Percentiles rank a stretch among this genome's conserved stretches.
Conservation (phyloP, 805 yeast species). For the Lachancea sp. region DNA sequence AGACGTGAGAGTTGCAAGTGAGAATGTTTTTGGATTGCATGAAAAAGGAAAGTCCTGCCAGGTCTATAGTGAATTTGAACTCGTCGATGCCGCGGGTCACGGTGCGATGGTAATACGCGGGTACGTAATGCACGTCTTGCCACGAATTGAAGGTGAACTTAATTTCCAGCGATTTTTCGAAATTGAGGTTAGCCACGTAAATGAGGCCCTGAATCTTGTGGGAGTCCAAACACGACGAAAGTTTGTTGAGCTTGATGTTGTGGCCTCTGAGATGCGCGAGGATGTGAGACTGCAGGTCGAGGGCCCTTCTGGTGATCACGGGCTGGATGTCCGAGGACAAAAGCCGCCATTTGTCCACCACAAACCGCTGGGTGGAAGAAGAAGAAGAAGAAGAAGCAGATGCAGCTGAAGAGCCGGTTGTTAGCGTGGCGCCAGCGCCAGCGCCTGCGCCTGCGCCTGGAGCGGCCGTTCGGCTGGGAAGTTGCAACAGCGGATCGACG, state of each 20-base stretch:
- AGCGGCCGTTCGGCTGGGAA: neutral
- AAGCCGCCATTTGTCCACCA: conserved; percentile 6
- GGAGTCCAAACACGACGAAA: conserved; percentile 11
- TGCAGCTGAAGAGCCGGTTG: too few species aligned
- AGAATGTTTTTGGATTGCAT: conserved; percentile 21
- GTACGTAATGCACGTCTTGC: conserved; percentile 29
- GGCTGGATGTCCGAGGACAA: conserved; percentile 7
- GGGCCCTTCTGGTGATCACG: conserved; percentile 5
- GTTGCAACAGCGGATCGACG: neutral
- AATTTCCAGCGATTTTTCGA: conserved; percentile 30
- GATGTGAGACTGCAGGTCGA: conserved; percentile 13
- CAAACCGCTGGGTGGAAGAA: conserved; percentile 1
- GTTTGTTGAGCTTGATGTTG: conserved; percentile 21
- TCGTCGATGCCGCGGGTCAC: conserved; percentile 25
- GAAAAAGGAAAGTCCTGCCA: conserved; percentile 25
- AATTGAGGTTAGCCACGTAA: conserved; percentile 29
- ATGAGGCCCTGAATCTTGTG: conserved; percentile 24
- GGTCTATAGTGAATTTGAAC: conserved; percentile 27
- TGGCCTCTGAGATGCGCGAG: conserved; percentile 19
- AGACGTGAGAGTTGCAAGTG: conserved; percentile 10
- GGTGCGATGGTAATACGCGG: conserved; percentile 24
- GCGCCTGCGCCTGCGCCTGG: too few species aligned
- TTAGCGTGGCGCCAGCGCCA: too few species aligned
- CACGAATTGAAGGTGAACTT: conserved; percentile 32
- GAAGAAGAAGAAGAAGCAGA: too few species aligned